Percentiles rank a stretch among this genome's conserved stretches.
These are phyloP conservation scores for Elsinoe batatas DNA, from an alignment of 2,329 filamentous ascomycete genomes.

Conservation along the genomic window DNA sequence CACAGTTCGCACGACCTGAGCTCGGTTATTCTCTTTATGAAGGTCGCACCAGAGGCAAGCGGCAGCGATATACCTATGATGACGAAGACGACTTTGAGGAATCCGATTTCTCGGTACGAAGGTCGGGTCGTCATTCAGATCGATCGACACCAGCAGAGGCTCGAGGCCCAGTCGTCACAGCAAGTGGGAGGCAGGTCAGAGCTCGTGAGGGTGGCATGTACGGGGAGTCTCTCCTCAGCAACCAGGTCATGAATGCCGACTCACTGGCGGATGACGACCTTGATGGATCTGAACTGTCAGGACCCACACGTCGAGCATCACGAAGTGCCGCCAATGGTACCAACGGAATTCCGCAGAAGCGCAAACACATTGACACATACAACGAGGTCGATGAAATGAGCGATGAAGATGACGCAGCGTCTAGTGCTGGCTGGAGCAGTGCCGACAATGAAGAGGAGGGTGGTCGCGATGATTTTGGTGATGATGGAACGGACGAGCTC, in stretches of 20 bases:
- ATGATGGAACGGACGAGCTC: slow-evolving; percentile 35
- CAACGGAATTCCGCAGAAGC: slow-evolving; percentile 31
- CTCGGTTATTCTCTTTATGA: slow-evolving; percentile 90
- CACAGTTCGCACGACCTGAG: slow-evolving; percentile 78
- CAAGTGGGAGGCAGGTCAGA: slow-evolving; percentile 77
- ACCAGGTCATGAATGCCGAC: slow-evolving; percentile 37
- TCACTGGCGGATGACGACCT: slow-evolving; percentile 38
- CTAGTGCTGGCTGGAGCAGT: slow-evolving; percentile 30
- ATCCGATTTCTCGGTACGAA: slow-evolving; percentile 55
- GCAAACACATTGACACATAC: slow-evolving; percentile 44
- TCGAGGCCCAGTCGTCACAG: slow-evolving; percentile 57
- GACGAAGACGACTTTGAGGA: slow-evolving; percentile 61
- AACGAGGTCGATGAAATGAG: slow-evolving; percentile 54
- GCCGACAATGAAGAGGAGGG: slow-evolving; percentile 56
- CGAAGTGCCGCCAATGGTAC: slow-evolving; percentile 22
- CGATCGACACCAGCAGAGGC: slow-evolving; percentile 61
- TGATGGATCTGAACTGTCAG: slow-evolving; percentile 7
- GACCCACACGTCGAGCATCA: slow-evolving; percentile 32
- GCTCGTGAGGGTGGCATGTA: slow-evolving; percentile 55
- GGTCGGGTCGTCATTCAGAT: slow-evolving; percentile 56
- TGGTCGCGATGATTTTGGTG: slow-evolving; percentile 53
- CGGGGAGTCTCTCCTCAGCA: slow-evolving; percentile 50
- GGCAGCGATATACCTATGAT: slow-evolving; percentile 91
- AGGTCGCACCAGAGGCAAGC: slow-evolving; percentile 89
- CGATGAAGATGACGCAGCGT: slow-evolving; percentile 44